Base-by-base conservation (phyloP, 73 alveolate genomes). In the Paramecium tetraurelia region DNA sequence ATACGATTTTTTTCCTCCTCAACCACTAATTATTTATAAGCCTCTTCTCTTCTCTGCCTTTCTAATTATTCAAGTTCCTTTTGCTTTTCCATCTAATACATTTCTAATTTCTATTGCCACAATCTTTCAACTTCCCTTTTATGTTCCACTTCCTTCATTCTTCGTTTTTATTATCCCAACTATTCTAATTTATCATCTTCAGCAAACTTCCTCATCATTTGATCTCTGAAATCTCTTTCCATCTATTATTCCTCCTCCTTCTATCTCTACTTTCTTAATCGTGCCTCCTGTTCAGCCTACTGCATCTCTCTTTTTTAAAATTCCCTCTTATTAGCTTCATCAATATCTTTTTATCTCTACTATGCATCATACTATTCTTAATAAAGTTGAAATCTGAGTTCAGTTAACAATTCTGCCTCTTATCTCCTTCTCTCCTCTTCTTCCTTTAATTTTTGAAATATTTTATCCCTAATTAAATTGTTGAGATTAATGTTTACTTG, bases 371-470 rank as follows among this genome's bases (percentile, higher is more conserved):
- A 89, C 72, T 89, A 77, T 89, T 89, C 94, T 53, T 89, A 46
- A 40, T 89, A 89, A 3, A 89, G 18, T 44, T 89, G 31, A 57
- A 89, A 70, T 89, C 94, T 89, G 3, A 89, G 68, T 16, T 89
- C 94, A 36, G 86, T 83, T 11, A 89, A 33, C 16, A 89, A 24
- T 27, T 89, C 94, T 10, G 58, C 50, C 48, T 71, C 94, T 44
- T 89, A 31, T 89, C 94, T 89, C 50, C 94, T 89, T 71, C 94
- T 89, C 71, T 89, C 94, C 48, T 89, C 94, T 71, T 89, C 94
- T 63, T 77, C 94, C 76, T 89, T 89, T 22, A 89, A 83, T 71
- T 83, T 89, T 70, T 71, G 46, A 50, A 89, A 89, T 46, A 89
- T 89, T 53, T 70, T 41, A 27, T 77, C 94, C 24, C 90, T 80